Base-by-base conservation (phyloP, 2,329 filamentous ascomycete species). In the Ophiostoma ulmi region DNA sequence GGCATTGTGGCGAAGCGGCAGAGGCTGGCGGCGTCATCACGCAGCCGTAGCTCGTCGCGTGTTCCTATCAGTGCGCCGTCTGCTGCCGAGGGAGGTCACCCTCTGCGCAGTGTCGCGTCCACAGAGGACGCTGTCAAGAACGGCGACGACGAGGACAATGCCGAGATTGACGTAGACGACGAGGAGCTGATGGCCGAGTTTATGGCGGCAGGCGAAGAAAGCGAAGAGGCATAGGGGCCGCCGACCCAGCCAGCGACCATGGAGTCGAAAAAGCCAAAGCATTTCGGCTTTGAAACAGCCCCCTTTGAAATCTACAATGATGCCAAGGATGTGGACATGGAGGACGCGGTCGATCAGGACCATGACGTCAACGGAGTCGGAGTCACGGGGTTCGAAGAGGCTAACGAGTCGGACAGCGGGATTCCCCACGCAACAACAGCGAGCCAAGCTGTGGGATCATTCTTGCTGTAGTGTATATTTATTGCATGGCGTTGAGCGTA, bases 151-250 rank as follows among this genome's bases (percentile, higher is more conserved):
- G 44, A n/a, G 38, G 38, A 10, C 8, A 39, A 39, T 39, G 38
- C 38, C 38, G 61, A 31, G 8, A 70, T 78, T n/a, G 82, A 82
- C 61, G 79, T 82, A 68, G 82, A 83, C 64, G 84, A 86, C 11
- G 85, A 85, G 70, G 83, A 89, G 75, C 78, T 90, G 68, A 89
- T 89, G 77, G 85, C 86, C 52, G 88, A 89, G 75, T 81, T 91
- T 77, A 80, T 88, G 75, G 87, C 87, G 75, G 87, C 87, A 86
- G 73, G 80, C 89, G 73, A 86, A 75, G 78, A 78, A 3, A 78
- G 80, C 67, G 80, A 77, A 73, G 70, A 68, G 69, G 64, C 72
- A 71, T 66, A 72, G 72, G 68, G 72, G 71, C 67, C 67, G 10
- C 38, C 39, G 5, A 63, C 31, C 31, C 31, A n/a, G 41, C 14